A percentile compares a stretch with the other conserved stretches of the same genome.
These are phyloP conservation scores for Aegilops sharonensis DNA, from an alignment of 176 grass and related monocot species.

Conservation along the genomic window DNA sequence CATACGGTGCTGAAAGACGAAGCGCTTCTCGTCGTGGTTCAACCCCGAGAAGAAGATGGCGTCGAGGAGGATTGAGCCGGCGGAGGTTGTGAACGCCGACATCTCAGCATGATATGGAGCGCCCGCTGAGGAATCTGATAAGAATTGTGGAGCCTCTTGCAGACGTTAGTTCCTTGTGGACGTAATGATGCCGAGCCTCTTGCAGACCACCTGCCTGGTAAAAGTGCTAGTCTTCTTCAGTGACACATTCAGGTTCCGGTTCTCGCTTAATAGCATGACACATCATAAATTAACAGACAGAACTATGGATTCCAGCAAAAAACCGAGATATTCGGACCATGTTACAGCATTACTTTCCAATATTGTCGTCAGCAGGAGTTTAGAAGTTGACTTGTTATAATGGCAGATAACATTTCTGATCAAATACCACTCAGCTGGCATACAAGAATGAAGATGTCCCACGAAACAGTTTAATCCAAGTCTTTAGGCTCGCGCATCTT, in stretches of 20 bases:
- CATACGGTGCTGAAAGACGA: slow-evolving; percentile 31
- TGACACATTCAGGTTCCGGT: background rate
- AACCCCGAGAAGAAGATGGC: slow-evolving; percentile 30
- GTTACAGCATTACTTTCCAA: background rate
- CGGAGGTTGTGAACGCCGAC: background rate
- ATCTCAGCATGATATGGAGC: background rate
- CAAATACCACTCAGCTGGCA: too few species aligned
- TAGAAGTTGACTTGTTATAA: background rate
- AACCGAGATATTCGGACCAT: background rate
- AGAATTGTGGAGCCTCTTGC: slow-evolving; percentile 10
- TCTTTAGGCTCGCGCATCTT: too few species aligned
- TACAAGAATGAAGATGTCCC: too few species aligned
- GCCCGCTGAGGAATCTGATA: slow-evolving; percentile 31
- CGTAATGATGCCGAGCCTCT: slow-evolving; percentile 63
- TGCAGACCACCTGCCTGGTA: slow-evolving; percentile 67
- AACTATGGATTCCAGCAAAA: background rate
- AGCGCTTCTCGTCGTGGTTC: slow-evolving; percentile 58
- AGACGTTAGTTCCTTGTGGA: slow-evolving; percentile 52
- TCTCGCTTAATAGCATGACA: background rate
- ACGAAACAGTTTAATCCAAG: fast-evolving
- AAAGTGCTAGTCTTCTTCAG: background rate
- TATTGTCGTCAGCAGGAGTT: background rate
- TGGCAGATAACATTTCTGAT: too few species aligned
- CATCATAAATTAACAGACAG: background rate
- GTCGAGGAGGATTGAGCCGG: background rate